Percentiles rank a stretch among this genome's conserved stretches.
Conservation (phyloP, 176 grass and related monocot species). For the Paspalum vaginatum region DNA sequence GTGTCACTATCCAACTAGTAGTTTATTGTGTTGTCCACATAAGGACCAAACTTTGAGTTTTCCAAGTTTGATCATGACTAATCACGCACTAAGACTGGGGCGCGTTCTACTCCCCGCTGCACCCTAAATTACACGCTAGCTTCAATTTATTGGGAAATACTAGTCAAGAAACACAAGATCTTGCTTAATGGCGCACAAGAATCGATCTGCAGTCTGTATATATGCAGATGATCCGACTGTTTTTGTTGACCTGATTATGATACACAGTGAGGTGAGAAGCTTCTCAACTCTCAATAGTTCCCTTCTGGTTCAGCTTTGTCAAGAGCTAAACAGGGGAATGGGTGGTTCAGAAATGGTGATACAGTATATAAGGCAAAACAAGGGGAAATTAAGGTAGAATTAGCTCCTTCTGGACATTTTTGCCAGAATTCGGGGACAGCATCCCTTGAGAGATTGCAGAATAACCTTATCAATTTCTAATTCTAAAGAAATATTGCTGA, state of each 20-base stretch:
- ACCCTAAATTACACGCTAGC: not conserved
- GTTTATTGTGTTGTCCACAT: slow-evolving; percentile 1
- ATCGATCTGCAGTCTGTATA: slow-evolving; percentile 8
- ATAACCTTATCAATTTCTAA: not conserved
- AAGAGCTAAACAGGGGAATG: not conserved
- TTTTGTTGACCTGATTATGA: slow-evolving; percentile 31
- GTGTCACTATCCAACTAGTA: not conserved
- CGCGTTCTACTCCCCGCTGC: not conserved
- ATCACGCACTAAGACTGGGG: not conserved
- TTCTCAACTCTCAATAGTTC: slow-evolving; percentile 21
- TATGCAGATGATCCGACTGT: slow-evolving; percentile 10
- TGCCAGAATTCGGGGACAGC: slow-evolving; percentile 12
- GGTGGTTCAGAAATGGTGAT: not conserved
- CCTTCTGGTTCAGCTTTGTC: not conserved
- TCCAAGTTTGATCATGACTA: slow-evolving; percentile 27
- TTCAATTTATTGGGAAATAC: slow-evolving; percentile 13
- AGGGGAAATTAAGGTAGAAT: not conserved
- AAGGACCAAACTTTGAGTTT: slow-evolving; percentile 18
- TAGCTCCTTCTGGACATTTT: slow-evolving; percentile 20
- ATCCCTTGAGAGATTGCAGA: slow-evolving; percentile 5
- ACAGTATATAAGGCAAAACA: not conserved
- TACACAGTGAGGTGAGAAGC: slow-evolving; percentile 8
- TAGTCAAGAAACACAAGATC: slow-evolving; percentile 25
- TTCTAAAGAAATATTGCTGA: too few species aligned
- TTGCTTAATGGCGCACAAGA: slow-evolving; percentile 19